Base-by-base conservation (phyloP, 495 filamentous ascomycete genomes). In the Xylaria intraflava region DNA sequence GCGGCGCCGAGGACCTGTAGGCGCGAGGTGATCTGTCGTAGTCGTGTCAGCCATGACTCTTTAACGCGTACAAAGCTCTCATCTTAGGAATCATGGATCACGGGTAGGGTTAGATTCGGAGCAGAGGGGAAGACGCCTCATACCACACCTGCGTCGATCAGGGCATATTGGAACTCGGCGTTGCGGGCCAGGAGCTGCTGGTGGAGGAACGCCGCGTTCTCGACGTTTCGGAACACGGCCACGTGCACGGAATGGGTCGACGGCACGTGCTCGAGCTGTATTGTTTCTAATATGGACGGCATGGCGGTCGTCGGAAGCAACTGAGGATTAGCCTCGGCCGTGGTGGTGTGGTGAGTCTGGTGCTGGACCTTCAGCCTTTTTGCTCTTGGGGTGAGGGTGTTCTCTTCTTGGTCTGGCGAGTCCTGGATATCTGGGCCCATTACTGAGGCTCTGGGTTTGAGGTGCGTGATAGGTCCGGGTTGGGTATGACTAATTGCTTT, bases 111-210 rank as follows among this genome's bases (percentile, higher is more conserved):
- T 33, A 11, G n/a, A n/a, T n/a, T n/a, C n/a, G n/a, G n/a, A n/a
- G n/a, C n/a, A n/a, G n/a, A n/a, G n/a, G n/a, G n/a, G n/a, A n/a
- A 38, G 35, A n/a, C 10, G 35, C 35, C 11, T 38, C 58, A 33
- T 60, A 63, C 59, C 49, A 56, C 62, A 14, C 43, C 51, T 1
- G 90, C 90, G 68, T 98, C 91, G 41, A 98, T 82, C 46, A 98
- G 86, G 4, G 92, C 92, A 74, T 96, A 96, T 67, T 96, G 88
- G 61, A 88, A 97, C 11, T 85, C 85, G 22, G 77, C 58, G 58
- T 96, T 95, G 9, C 87, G 85, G 2, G 82, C 78, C 7, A 96
- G 71, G 14, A 97, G 79, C 69, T 96, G 91, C 53, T 84, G 70
- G 7, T 87, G 84, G 20, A 98, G 73, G 65, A 84, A 89, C 1